Evolutionary conservation across 495 filamentous ascomycete genomes (phyloP).

Genomic region (Neurospora sp.): DNA sequence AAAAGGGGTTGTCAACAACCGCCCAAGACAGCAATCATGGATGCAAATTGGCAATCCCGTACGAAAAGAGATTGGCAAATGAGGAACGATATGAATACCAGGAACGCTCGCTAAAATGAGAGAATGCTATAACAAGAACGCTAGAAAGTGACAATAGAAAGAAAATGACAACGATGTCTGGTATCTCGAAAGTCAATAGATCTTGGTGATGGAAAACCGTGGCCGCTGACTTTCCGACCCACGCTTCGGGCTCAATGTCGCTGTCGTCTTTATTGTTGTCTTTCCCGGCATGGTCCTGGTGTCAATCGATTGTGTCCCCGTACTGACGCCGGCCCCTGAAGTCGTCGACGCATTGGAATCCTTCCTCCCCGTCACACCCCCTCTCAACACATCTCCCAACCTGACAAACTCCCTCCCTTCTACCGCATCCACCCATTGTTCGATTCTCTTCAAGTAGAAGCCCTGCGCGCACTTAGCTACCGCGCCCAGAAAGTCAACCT

Average conservation of each 20-base stretch:
- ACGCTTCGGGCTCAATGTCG: background rate
- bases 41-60: background rate
- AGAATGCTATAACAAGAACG: background rate
- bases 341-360: conserved; percentile 1
- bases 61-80: background rate
- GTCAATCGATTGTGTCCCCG: background rate
- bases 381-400: conserved; percentile 18
- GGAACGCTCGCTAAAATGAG: background rate
- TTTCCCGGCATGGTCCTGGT: background rate
- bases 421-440: conserved; percentile 21
- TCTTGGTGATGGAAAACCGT: background rate
- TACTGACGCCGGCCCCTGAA: background rate
- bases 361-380: conserved; percentile 2
- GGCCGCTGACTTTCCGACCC: background rate
- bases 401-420: conserved; percentile 16
- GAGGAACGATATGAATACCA: background rate
- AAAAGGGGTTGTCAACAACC: background rate
- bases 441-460: conserved; percentile 18
- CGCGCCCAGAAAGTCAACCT: conserved; percentile 16
- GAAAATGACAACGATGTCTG: background rate
- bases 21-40: background rate
- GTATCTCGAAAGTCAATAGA: background rate
- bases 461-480: conserved; percentile 13
- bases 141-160: background rate
- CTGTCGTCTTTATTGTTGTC: background rate